Evolutionary conservation across 352 stramenopile species (phyloP).

Genomic region (Thraustochytrium striatum): DNA sequence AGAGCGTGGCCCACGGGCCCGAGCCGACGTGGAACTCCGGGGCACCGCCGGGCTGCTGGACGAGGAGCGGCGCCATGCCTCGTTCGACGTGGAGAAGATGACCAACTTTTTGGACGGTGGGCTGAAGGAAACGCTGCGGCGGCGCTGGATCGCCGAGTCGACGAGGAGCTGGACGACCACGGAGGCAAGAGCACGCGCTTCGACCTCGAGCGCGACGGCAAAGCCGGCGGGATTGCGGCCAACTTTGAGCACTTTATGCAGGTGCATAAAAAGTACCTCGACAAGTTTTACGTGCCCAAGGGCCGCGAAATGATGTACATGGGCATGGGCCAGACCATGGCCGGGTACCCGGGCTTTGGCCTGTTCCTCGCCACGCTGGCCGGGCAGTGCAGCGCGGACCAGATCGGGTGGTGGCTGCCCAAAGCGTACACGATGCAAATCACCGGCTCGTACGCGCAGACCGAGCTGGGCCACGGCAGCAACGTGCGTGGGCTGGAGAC

Average conservation of each 20-base stretch:
- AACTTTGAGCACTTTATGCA: constrained; percentile 49
- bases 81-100: constrained; percentile 46
- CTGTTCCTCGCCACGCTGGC: constrained; percentile 72
- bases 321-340: constrained; percentile 36
- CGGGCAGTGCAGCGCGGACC: constrained; percentile 68
- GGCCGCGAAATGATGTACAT: constrained; percentile 49
- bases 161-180: constrained; percentile 40
- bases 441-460: constrained; percentile 79
- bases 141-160: constrained; percentile 40
- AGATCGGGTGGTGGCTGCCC: constrained; percentile 72
- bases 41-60: constrained; percentile 16
- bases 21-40: constrained; percentile 25
- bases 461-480: constrained; percentile 82
- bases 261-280: constrained; percentile 46
- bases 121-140: constrained; percentile 34
- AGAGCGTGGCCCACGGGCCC: constrained; percentile 12
- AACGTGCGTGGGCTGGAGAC: constrained; percentile 85
- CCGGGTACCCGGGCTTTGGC: constrained; percentile 58
- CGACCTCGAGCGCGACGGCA: constrained; percentile 32
- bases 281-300: constrained; percentile 41
- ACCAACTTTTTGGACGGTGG: constrained; percentile 46
- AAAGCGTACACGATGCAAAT: constrained; percentile 69
- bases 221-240: background rate
- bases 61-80: background rate
- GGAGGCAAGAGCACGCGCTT: background rate